Conservation (phyloP, 208 protist genomes). For the Trypanosoma theileri region DNA sequence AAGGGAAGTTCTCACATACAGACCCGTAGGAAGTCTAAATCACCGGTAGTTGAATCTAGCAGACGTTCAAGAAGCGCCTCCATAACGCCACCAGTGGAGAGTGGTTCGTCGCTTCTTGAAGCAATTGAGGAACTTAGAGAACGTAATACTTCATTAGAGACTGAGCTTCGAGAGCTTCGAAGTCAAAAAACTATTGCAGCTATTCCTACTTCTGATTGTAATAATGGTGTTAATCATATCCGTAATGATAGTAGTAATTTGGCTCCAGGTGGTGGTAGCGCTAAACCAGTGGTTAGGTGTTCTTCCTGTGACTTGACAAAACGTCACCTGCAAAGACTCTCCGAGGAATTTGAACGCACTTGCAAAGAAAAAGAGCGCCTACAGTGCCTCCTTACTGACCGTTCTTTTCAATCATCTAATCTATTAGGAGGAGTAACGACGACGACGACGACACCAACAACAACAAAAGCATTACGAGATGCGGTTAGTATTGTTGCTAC, state of each 20-base stretch:
- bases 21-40: background rate
- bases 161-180: slow-evolving; percentile 32
- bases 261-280: background rate
- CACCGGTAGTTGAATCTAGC: background rate
- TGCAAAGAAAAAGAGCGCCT: slow-evolving; percentile 44
- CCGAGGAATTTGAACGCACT: slow-evolving; percentile 32
- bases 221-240: background rate
- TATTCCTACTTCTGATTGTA: background rate
- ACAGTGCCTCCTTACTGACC: slow-evolving; percentile 12
- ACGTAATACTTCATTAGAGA: slow-evolving; percentile 44
- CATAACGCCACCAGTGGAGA: background rate
- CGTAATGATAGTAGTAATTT: too few species aligned
- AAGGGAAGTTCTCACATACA: background rate
- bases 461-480: slow-evolving; percentile 11
- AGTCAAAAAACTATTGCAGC: background rate
- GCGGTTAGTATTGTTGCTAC: slow-evolving; percentile 27
- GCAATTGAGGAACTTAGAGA: slow-evolving; percentile 53
- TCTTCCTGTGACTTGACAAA: slow-evolving; percentile 2
- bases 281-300: background rate
- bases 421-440: background rate
- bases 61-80: background rate
- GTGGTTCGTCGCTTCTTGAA: slow-evolving; percentile 8
- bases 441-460: slow-evolving; percentile 4
- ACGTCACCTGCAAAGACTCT: background rate
- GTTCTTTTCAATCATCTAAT: background rate